Evolutionary conservation across 2,329 filamentous ascomycete species (phyloP), one percentile per base, ranked within the genome.

Genomic region (Colletotrichum orbiculare): DNA sequence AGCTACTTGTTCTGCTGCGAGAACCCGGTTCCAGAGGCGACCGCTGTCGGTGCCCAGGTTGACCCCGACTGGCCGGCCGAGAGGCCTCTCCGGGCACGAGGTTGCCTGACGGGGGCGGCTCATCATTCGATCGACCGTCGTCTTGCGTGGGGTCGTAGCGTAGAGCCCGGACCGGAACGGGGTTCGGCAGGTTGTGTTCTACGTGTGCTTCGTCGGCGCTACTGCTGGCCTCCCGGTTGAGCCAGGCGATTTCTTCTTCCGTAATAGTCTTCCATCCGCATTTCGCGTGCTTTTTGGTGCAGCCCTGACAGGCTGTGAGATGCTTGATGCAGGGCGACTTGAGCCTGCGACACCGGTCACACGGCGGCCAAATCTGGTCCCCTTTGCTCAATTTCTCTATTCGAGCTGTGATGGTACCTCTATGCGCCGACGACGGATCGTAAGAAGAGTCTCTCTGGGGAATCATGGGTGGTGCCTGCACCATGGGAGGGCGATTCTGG

Each of bases 261-360:
- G 87, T 89, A n/a, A 96, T 87, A 48, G 91, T 88, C 69, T 89
- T 91, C 93, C 93, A 97, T 12, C 89, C 89, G 75, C 93, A 97
- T 72, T 94, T 94, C 17, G 92, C 92, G 74, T 97, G 93, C 75
- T 96, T 96, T 75, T 92, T 94, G 0, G 93, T 96, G 76, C 93
- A 97, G 25, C 92, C 93, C 76, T 91, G 88, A 73, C 94, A 97
- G 8, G 93, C 92, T 0, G 93, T 96, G 43, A 96, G 82, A 68
- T 97, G 92, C 77, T 96, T 96, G 52, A 94, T 81, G 67, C 93
- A 97, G 63, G 93, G 88, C 79, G 94, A 92, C 69, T 91, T 89
- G 13, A 96, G 81, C 37, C 93, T 85, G 48, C 93, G 85, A 74
- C 93, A 97, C 42, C 93, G 85, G 74, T 97, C 94, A 73, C 93